These are phyloP conservation scores for Boletus eberwhitei DNA, from an alignment of 768 basidiomycete species.

Conservation along the genomic window DNA sequence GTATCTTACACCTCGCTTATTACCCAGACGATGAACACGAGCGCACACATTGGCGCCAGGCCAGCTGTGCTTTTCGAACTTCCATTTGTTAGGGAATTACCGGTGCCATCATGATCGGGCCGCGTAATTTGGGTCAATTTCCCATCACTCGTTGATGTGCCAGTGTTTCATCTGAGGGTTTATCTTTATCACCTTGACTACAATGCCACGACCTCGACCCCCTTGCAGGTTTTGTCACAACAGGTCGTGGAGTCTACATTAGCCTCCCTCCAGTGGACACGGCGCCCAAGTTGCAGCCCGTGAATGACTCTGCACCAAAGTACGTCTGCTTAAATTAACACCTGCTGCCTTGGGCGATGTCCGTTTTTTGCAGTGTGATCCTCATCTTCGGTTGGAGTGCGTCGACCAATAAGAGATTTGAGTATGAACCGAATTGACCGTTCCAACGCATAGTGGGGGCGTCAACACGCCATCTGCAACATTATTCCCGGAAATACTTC, in stretches of 20 bases:
- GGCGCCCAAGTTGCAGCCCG: not conserved
- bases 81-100: no score
- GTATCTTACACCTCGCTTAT: no score
- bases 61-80: no score
- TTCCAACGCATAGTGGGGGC: conserved; percentile 21
- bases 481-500: conserved; percentile 28
- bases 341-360: not conserved
- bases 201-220: conserved; percentile 11
- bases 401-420: not conserved
- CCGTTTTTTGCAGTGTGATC: conserved; percentile 19
- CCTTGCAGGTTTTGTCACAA: conserved; percentile 15
- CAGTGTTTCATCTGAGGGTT: not conserved
- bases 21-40: no score
- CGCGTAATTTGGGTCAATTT: no score
- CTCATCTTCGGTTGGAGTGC: conserved; percentile 32
- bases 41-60: no score
- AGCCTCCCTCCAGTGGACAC: not conserved
- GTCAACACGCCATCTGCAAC: conserved; percentile 23
- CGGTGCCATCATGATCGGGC: no score
- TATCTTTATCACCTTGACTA: not conserved
- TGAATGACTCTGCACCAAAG: conserved; percentile 16
- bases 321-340: conserved; percentile 4
- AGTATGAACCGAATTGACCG: not conserved
- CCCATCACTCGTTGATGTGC: no score
- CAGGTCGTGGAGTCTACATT: conserved; percentile 17